A percentile compares a stretch with the other conserved stretches of the same genome.
Conservation (phyloP, 345 rosid species). For the Mercurialis annua region DNA sequence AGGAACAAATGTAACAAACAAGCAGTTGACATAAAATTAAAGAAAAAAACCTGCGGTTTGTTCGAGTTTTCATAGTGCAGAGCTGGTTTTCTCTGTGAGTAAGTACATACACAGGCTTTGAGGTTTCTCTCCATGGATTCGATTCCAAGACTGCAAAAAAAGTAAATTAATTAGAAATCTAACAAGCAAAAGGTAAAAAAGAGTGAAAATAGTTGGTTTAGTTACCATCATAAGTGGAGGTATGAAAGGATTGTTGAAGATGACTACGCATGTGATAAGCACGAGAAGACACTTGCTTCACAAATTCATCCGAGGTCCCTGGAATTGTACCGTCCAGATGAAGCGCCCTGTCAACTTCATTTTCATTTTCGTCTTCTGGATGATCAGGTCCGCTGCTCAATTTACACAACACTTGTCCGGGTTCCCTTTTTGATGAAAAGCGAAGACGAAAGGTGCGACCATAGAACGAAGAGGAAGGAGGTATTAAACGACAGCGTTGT, state of each 20-base stretch:
- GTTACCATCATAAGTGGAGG: slow-evolving; percentile 88
- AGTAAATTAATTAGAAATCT: not conserved
- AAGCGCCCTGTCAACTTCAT: slow-evolving; percentile 83
- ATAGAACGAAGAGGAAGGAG: slow-evolving; percentile 33
- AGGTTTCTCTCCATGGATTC: slow-evolving; percentile 90
- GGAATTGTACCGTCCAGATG: slow-evolving; percentile 92
- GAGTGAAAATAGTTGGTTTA: not conserved
- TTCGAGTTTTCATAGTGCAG: slow-evolving; percentile 94
- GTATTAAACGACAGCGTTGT: slow-evolving; percentile 23
- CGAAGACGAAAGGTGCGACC: slow-evolving; percentile 18
- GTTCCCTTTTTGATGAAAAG: slow-evolving; percentile 19
- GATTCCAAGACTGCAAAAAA: slow-evolving; percentile 69
- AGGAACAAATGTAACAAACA: slow-evolving; percentile 20
- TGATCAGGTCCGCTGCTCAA: slow-evolving; percentile 32
- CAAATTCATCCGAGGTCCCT: slow-evolving; percentile 73
- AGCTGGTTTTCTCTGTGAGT: slow-evolving; percentile 76
- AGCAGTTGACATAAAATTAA: not conserved
- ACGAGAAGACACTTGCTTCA: slow-evolving; percentile 84
- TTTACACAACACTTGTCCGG: slow-evolving; percentile 37
- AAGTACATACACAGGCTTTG: slow-evolving; percentile 83
- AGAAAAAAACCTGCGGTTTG: slow-evolving; percentile 62
- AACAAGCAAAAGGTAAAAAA: not conserved
- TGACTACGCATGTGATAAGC: slow-evolving; percentile 95
- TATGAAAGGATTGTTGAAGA: slow-evolving; percentile 73
- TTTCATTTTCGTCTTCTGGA: slow-evolving; percentile 36